phyloP scores from a whole-genome alignment of 257 asterid species.

The Anisodus tanguticus region DNA sequence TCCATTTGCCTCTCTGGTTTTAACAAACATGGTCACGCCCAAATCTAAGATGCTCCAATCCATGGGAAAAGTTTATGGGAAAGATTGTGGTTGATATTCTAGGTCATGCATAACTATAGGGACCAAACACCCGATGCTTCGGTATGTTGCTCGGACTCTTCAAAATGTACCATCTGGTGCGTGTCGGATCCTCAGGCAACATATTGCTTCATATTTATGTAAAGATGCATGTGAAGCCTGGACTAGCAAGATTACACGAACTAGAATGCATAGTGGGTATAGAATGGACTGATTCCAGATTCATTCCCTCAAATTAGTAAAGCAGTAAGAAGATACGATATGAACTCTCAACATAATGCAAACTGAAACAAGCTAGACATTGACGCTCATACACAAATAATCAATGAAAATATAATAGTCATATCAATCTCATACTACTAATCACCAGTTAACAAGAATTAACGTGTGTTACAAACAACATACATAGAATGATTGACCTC shows the following conservation, averaged over 20 bases:
- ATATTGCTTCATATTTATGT: neutral
- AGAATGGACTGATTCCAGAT: neutral
- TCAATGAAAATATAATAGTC: neutral
- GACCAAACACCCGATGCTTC: too few relatives aligned
- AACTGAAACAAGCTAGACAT: neutral
- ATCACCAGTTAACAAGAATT: neutral
- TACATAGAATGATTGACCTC: conserved; percentile 22
- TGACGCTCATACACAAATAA: neutral
- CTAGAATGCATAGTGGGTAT: neutral
- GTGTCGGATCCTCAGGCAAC: neutral
- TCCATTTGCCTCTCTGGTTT: too few relatives aligned
- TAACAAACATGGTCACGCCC: too few relatives aligned
- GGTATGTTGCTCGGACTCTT: too few relatives aligned
- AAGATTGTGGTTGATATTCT: too few relatives aligned
- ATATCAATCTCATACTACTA: too few relatives aligned
- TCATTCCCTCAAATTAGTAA: neutral
- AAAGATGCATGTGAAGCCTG: neutral
- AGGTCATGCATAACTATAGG: neutral
- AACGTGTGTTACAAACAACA: conserved; percentile 19
- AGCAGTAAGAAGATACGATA: neutral
- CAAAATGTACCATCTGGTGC: neutral
- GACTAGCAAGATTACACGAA: neutral
- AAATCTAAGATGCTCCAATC: too few relatives aligned
- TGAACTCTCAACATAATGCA: too few relatives aligned
- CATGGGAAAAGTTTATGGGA: too few relatives aligned